Base-by-base conservation (phyloP, 805 yeast genomes). In the Cyberlindnera meyerae region DNA sequence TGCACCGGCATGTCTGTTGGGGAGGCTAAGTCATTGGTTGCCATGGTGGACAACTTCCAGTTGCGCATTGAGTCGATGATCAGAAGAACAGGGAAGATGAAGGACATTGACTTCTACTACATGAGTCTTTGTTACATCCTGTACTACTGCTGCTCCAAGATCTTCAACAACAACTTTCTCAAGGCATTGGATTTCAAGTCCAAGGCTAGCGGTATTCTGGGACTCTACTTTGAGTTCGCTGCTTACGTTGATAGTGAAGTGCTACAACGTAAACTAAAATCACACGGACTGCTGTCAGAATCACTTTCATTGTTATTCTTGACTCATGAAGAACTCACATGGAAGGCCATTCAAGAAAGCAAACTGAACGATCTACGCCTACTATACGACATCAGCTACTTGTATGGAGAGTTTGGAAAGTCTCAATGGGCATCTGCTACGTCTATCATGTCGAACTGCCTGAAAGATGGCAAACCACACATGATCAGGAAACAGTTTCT, bases 41-140 rank as follows among this genome's bases (percentile, higher is more conserved):
- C 37, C 1, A 31, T 50, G 29, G 31, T 47, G 14, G 57, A 53
- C 26, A 41, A 47, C 18, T 50, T 50, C 27, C 40, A 32, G 14
- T 33, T 42, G 33, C 44, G 39, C 13, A 32, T 53, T 8, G 54
- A 53, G 16, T 24, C 42, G 4, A 21, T 29, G 11, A 44, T 50
- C 13, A 45, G 44, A 24, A 33, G 44, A 17, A 50, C 42, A 9
- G 48, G 54, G 1, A 29, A 32, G 8, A 42, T 51, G 20, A 42
- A 43, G 14, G 52, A 48, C 28, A 18, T 39, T 8, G 52, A 53
- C 12, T 44, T 51, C 16, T 46, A 38, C 21, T 44, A 36, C 16
- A 29, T 50, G 17, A 38, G 51, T n/a, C 30, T 40, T 15, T 47
- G 45, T 26, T 40, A 42, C 32, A 37, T 47, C 25, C 24, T 52